phyloP scores from a whole-genome alignment of 2,329 filamentous ascomycete genomes.

The Calcarisporium arbuscula region DNA sequence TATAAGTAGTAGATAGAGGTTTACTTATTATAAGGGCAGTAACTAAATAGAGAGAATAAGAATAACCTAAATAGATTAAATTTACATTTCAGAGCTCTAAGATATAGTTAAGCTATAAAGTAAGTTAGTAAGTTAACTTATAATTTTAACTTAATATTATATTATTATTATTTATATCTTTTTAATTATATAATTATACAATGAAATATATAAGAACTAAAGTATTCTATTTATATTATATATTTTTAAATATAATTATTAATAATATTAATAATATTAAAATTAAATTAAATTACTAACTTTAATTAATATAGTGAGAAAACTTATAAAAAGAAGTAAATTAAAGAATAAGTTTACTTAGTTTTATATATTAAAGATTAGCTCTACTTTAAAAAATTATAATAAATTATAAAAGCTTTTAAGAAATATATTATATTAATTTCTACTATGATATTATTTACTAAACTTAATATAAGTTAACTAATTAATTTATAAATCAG shows the following conservation, averaged over 20 bases:
- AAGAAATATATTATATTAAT: background rate
- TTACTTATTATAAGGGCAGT: no score
- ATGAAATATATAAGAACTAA: slow-evolving; percentile 1
- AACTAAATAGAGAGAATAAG: no score
- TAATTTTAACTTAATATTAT: background rate
- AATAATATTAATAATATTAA: slow-evolving; percentile 1
- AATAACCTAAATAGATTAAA: no score
- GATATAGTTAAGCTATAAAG: no score
- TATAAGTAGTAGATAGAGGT: no score
- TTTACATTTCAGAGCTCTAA: no score
- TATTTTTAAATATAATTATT: slow-evolving; percentile 1
- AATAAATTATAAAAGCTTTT: slow-evolving; percentile 1
- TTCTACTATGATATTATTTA: no score
- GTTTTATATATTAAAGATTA: background rate
- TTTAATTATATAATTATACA: slow-evolving; percentile 2
- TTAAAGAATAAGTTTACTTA: no score
- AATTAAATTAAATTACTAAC: slow-evolving; percentile 1
- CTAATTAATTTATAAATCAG: no score
- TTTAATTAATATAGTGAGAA: background rate
- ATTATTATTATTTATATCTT: slow-evolving; percentile 2
- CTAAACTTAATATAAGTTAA: slow-evolving; percentile 2
- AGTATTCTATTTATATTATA: slow-evolving; percentile 2
- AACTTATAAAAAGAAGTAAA: background rate
- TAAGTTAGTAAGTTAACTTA: slow-evolving; percentile 1
- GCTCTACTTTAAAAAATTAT: background rate